Evolutionary conservation across 495 filamentous ascomycete genomes (phyloP).

Genomic region (Lophium mytilinum): DNA sequence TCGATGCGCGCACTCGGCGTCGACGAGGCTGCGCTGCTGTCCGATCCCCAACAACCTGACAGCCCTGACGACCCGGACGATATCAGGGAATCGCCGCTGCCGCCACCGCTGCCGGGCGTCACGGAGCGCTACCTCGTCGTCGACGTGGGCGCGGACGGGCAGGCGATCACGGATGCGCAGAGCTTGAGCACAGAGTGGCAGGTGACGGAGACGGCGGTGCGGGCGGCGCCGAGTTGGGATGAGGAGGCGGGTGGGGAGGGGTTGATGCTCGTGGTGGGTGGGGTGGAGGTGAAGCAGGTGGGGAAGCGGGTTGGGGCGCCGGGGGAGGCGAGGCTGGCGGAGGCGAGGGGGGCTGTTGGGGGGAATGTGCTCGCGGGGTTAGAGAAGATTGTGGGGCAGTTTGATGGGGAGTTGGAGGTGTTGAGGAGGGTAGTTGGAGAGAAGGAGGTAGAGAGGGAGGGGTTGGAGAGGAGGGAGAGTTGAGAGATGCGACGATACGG

Average conservation of each 20-base stretch:
- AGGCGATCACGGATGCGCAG: constrained; percentile 26
- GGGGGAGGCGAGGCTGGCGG: constrained; percentile 16
- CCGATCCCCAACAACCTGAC: not conserved
- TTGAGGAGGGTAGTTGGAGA: constrained; percentile 22
- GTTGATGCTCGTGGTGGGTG: constrained; percentile 31
- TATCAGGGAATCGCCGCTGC: constrained; percentile 14
- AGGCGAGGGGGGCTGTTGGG: constrained; percentile 9
- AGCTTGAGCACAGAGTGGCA: constrained; percentile 32
- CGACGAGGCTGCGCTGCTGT: constrained; percentile 9
- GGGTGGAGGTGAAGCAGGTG: constrained; percentile 13
- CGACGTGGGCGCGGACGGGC: constrained; percentile 31
- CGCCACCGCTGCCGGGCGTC: constrained; percentile 15
- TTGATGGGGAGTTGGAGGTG: constrained; percentile 20
- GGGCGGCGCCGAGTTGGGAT: constrained; percentile 29
- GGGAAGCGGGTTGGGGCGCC: constrained; percentile 11
- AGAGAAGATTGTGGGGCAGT: constrained; percentile 14
- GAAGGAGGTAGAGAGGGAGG: constrained; percentile 6
- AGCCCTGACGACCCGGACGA: too few species aligned
- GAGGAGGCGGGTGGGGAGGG: constrained; percentile 16
- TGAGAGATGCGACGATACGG: constrained; percentile 3
- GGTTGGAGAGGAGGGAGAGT: not conserved
- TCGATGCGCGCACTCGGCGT: constrained; percentile 26
- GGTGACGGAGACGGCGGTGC: constrained; percentile 21
- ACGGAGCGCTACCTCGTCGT: constrained; percentile 33
- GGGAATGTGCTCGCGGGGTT: constrained; percentile 24